Evolutionary conservation across 192 early-diverging fungal genomes (phyloP), one percentile per base, ranked within the genome.

Genomic region (Podila clonocystis): DNA sequence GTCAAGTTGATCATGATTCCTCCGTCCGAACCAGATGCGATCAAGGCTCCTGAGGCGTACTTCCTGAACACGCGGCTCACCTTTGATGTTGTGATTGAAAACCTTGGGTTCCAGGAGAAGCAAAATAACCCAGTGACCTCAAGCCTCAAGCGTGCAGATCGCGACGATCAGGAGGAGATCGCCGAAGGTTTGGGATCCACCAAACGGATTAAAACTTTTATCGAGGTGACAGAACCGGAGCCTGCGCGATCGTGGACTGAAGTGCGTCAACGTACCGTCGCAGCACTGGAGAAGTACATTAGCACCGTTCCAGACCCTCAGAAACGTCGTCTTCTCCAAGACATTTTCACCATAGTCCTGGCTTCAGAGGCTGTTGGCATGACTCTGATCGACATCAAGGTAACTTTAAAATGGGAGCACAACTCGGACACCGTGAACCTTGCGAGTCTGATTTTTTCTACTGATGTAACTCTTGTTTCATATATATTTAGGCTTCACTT

Each of bases 381-480:
- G 13, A 63, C 33, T 38, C 33, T 38, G 29, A n/a, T 63, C 20
- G 75, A 70, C 12, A 71, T 78, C 55, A 78, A 78, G 69, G 75
- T 78, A 78, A 58, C 38, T 15, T 15, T 8, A 11, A 49, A 19
- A 17, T 49, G 7, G 5, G 2, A 2, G 62, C 3, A 8, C 28
- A 7, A 26, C 11, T n/a, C 24, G 20, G 9, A 29, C 6, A 2
- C 7, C 22, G 50, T 7, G 48, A 0, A 30, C 8, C 49, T 13
- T 20, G 1, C 0, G 15, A 9, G 4, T 55, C 65, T 52, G 13
- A n/a, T 17, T 9, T 9, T 55, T 13, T 22, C 34, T 52, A 28
- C 22, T 9, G 5, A 11, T 31, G 2, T 19, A 50, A 13, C 34
- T 58, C 36, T 41, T 58, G 34, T 26, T n/a, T 57, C 13, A 24